Base-by-base conservation (phyloP, 176 grass and related monocot species). In the Cenchrus americanus region DNA sequence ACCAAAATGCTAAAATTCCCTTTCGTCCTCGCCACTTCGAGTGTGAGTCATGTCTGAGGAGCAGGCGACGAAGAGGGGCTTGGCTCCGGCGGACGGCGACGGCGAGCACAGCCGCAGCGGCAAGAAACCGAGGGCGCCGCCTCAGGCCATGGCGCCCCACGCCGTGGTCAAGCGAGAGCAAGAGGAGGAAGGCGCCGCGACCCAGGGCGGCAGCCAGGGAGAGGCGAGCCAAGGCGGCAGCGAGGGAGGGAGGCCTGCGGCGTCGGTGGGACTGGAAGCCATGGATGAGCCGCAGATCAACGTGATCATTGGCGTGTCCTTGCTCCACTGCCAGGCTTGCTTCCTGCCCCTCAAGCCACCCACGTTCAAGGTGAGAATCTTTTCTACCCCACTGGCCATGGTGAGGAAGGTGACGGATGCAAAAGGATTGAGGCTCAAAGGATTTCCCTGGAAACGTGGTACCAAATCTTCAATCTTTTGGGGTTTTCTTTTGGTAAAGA, bases 301-400 rank as follows among this genome's bases (percentile, higher is more conserved):
- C 5, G 5, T 77, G 15, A 60, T 17, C 7, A 60, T 78, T 7
- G 51, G 30, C 10, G 24, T 69, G 40, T 46, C 73, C 8, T 10
- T 68, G 2, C 54, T 85, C 12, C 83, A 85, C 41, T 85, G 73
- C 52, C 23, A 59, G 3, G 41, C 63, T 10, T 85, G 83, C 40
- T 17, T 18, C 52, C 51, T 17, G 10, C 83, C 73, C 5, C 62
- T 85, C 63, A 78, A 47, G 8, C 64, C 83, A 0, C 83, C 83
- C 5, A 76, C 44, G 8, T 85, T 69, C 82, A 59, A 69, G 73
- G 82, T 78, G 11, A 23, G 30, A 27, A 44, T 44, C 8, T 8
- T 24, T 15, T 30, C 0, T 4, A 17, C 17, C 3, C 5, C 23
- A 2, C 21, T 47, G 13, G 7, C 15, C 4, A 23, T 26, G 0